A percentile compares a stretch with the other conserved stretches of the same genome.
These are phyloP conservation scores for Litsea cubeba DNA, from an alignment of 164 flowering plant species.

Conservation along the genomic window DNA sequence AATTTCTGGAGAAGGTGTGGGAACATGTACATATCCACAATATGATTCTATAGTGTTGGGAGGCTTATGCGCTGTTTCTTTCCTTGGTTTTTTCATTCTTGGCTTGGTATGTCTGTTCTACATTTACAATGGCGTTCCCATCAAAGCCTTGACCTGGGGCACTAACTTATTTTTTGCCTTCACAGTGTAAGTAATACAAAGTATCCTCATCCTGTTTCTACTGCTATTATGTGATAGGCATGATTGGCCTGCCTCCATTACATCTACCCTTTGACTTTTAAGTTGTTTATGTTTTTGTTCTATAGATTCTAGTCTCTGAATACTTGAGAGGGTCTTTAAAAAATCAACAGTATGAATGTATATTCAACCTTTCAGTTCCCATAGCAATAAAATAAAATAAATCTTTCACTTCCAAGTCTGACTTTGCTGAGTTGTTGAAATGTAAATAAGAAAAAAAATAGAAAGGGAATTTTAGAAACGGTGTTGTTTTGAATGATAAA, in stretches of 20 bases:
- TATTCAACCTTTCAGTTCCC: too few relatives aligned
- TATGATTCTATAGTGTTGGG: slow-evolving; percentile 63
- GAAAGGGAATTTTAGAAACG: too few relatives aligned
- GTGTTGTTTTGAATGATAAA: too few relatives aligned
- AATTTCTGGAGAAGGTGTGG: slow-evolving; percentile 32
- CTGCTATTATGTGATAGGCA: neutral
- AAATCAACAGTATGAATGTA: too few relatives aligned
- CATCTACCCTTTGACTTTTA: too few relatives aligned
- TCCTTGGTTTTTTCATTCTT: slow-evolving; percentile 27
- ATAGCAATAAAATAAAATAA: too few relatives aligned
- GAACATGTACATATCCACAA: slow-evolving; percentile 55
- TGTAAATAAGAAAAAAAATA: too few relatives aligned
- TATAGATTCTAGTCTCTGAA: too few relatives aligned
- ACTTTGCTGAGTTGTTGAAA: too few relatives aligned
- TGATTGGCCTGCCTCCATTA: neutral
- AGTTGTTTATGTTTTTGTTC: too few relatives aligned
- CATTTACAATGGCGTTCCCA: slow-evolving; percentile 74
- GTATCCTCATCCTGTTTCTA: slow-evolving; percentile 15
- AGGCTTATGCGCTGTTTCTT: slow-evolving; percentile 35
- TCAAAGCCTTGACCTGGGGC: slow-evolving; percentile 44
- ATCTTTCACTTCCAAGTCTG: too few relatives aligned
- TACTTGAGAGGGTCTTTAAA: too few relatives aligned
- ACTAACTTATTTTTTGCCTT: slow-evolving; percentile 52
- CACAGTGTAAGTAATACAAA: slow-evolving; percentile 43
- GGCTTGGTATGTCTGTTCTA: slow-evolving; percentile 52